Evolutionary conservation across 768 basidiomycete genomes (phyloP).

Genomic region (Termitomyces eurrhizus): DNA sequence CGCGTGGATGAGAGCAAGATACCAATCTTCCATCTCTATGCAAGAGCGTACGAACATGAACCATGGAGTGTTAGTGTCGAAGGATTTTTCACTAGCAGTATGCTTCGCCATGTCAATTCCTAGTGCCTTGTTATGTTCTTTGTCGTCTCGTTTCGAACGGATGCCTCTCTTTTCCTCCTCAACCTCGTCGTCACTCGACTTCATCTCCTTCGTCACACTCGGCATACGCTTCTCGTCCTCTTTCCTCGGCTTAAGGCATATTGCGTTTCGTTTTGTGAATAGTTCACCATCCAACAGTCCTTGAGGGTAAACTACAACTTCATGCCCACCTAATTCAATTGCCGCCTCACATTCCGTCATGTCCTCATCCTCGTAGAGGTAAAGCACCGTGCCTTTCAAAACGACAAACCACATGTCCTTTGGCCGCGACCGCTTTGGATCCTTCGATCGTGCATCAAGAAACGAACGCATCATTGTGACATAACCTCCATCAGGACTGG

Average conservation of each 20-base stretch:
- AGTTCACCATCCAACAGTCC: constrained; percentile 82
- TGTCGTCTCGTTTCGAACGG: constrained; percentile 29
- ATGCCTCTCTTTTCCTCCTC: constrained; percentile 27
- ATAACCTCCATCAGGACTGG: constrained; percentile 60
- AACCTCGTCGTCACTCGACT: constrained; percentile 28
- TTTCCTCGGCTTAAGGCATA: constrained; percentile 63
- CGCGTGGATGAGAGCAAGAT: constrained; percentile 75
- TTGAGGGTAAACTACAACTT: constrained; percentile 73
- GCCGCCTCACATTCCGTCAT: constrained; percentile 90
- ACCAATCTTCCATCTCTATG: constrained; percentile 98
- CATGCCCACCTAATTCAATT: constrained; percentile 79
- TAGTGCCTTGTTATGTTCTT: constrained; percentile 30
- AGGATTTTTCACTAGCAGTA: constrained; percentile 45
- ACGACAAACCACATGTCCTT: constrained; percentile 94
- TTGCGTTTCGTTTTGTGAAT: constrained; percentile 86
- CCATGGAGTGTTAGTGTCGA: constrained; percentile 67
- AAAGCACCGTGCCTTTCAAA: constrained; percentile 87
- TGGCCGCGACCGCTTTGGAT: constrained; percentile 77
- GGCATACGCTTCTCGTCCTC: constrained; percentile 35
- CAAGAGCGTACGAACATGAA: constrained; percentile 90
- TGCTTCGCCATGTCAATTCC: constrained; percentile 41
- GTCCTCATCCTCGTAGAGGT: constrained; percentile 89
- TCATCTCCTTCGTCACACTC: constrained; percentile 53
- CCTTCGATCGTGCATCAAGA: constrained; percentile 77
- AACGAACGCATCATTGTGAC: constrained; percentile 78